Base-by-base conservation (phyloP, 2,329 filamentous ascomycete genomes). In the Claviceps fusiformis region DNA sequence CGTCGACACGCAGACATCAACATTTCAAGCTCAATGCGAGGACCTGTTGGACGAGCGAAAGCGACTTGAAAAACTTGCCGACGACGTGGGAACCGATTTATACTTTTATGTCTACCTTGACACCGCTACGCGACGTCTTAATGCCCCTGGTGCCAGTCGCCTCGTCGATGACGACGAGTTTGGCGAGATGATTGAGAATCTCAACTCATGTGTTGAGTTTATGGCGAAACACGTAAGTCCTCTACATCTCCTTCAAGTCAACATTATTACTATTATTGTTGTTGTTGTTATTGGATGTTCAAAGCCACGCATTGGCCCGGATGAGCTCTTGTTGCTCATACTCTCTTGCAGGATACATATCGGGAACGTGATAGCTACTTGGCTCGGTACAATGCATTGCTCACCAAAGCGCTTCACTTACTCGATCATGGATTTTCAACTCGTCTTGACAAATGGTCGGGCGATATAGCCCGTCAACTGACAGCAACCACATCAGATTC, bases 91-190 rank as follows among this genome's bases (percentile, higher is more conserved):
- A 31, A 87, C 88, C 29, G 95, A 96, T 62, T 75, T 96, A n/a
- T 85, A 91, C 65, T 96, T 95, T 70, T 98, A 98, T 68, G 82
- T 87, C 24, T 96, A 95, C 65, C 78, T 98, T 6, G 93, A 98
- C 60, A 90, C 86, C 50, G 90, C 92, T 57, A 95, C 90, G 0
- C 81, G 91, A 55, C 81, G 90, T 15, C 80, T 98, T 56, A 97
- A 97, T 73, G 91, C 91, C 0, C 91, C 93, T 0, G 90, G 91
- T 1, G 91, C 92, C 24, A 85, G 88, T 51, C 89, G 86, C 56
- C 77, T 95, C 55, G 91, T 96, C 17, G 86, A 91, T 49, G 85
- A 86, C 55, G 83, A 86, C 52, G 86, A 87, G 48, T 96, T 97
- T 65, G 83, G 86, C 2, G 88, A 95, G 54, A 95, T 97, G 77